These are phyloP conservation scores for Cephalotrichum gorgonifer DNA, from an alignment of 2,329 filamentous ascomycete species.

Conservation along the genomic window DNA sequence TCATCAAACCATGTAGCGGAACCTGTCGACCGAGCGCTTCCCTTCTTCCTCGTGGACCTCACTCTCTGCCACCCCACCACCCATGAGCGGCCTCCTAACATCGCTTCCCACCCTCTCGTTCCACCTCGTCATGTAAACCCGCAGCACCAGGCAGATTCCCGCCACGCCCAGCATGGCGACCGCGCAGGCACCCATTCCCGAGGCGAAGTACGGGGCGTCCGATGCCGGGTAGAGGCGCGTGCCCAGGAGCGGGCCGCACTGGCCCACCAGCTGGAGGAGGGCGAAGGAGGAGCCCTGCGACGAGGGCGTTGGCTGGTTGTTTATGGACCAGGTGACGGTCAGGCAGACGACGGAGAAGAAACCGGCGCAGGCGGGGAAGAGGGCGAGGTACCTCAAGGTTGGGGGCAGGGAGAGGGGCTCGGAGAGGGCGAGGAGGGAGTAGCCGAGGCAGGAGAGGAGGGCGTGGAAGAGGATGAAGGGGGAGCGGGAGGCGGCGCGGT, in stretches of 20 bases:
- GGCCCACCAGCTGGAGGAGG: slow-evolving; percentile 70
- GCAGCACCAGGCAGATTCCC: slow-evolving; percentile 39
- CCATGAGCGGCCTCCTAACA: not conserved
- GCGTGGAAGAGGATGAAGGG: slow-evolving; percentile 60
- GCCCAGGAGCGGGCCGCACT: slow-evolving; percentile 65
- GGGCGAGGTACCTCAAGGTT: slow-evolving; percentile 56
- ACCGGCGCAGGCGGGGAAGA: slow-evolving; percentile 69
- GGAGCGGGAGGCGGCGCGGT: slow-evolving; percentile 52
- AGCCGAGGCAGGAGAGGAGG: slow-evolving; percentile 51
- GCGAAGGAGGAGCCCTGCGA: slow-evolving; percentile 69
- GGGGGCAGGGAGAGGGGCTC: slow-evolving; percentile 31
- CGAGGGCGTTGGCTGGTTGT: slow-evolving; percentile 64
- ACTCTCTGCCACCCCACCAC: not conserved
- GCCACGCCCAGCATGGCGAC: slow-evolving; percentile 53
- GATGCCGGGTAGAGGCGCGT: slow-evolving; percentile 52
- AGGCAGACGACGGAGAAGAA: slow-evolving; percentile 80
- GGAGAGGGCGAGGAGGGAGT: slow-evolving; percentile 49
- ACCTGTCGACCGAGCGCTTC: no score
- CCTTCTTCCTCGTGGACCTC: no score
- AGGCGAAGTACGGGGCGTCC: slow-evolving; percentile 51
- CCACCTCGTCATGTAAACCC: slow-evolving; percentile 38
- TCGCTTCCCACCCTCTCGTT: slow-evolving; percentile 32
- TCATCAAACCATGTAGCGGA: not conserved
- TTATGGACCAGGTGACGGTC: slow-evolving; percentile 80
- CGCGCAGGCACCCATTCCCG: slow-evolving; percentile 53